Evolutionary conservation across 2,329 filamentous ascomycete genomes (phyloP), one percentile per base, ranked within the genome.

Genomic region (Furcasterigmium furcatum): DNA sequence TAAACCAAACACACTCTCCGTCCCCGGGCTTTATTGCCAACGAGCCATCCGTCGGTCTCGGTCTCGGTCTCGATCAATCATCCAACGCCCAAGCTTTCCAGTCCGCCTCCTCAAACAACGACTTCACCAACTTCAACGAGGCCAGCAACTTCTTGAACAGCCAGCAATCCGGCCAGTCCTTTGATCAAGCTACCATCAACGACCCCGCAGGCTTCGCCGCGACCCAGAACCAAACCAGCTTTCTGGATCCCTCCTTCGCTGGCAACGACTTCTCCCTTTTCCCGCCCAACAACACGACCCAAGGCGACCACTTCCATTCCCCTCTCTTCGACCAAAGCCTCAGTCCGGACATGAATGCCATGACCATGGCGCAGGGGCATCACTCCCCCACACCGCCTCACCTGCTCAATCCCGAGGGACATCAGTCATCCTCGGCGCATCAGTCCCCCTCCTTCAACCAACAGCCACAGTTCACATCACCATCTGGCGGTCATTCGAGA

Each of bases 1-100:
- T 87, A 84, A 86, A 77, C 64, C 80, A 82, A 64, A 77, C 71
- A 55, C 82, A 81, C 65, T 85, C 83, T 57, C 79, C 82, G 57
- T 80, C 81, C 61, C 78, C 77, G 63, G 76, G 67, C 65, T 79
- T 76, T 58, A 71, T 75, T 61, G 52, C 60, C 38, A 72, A 73
- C 60, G 66, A 74, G 47, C 58, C 65, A 56, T 71, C 69, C 43
- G 69, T 74, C 56, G 76, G 76, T 57, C 71, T 84, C 54, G 80
- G 79, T 59, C 73, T 85, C 58, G 77, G 68, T 52, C 68, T 84
- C 55, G 77, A 84, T 62, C 70, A 74, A 57, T 67, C 70, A 27
- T 55, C 70, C 56, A 36, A 55, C 5, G 16, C 32, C 54, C 67
- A 70, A 46, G 58, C 65, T 54, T 77, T 64, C 56, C 49, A 61